phyloP scores from a whole-genome alignment of 768 basidiomycete species.

The Russula olivacea region DNA sequence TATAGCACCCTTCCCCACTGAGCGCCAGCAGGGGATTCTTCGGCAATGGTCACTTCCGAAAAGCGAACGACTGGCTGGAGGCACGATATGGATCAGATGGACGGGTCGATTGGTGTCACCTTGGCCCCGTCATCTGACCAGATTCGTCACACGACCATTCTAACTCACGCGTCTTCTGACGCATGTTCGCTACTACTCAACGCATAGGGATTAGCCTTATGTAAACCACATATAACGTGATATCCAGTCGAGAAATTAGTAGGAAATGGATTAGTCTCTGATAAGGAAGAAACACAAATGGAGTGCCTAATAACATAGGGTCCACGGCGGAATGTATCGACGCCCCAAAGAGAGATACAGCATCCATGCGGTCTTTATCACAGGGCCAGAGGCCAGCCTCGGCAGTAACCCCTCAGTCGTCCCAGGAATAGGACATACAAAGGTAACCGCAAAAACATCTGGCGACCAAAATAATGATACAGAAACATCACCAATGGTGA shows the following conservation, averaged over 20 bases:
- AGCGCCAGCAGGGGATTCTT: constrained; percentile 76
- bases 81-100: constrained; percentile 67
- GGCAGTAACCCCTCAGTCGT: constrained; percentile 11
- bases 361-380: constrained; percentile 23
- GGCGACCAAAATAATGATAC: constrained; percentile 25
- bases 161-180: background rate
- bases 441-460: constrained; percentile 20
- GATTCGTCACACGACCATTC: constrained; percentile 6
- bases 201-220: constrained; percentile 21
- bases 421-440: constrained; percentile 12
- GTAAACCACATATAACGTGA: constrained; percentile 23
- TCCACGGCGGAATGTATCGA: constrained; percentile 15
- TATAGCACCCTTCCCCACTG: constrained; percentile 77
- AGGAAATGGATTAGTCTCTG: constrained; percentile 19
- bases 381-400: constrained; percentile 19
- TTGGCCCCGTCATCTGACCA: constrained; percentile 30
- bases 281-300: constrained; percentile 10
- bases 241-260: constrained; percentile 20
- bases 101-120: constrained; percentile 67
- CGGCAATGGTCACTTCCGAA: constrained; percentile 84
- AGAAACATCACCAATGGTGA: constrained; percentile 20
- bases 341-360: constrained; percentile 22
- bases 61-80: constrained; percentile 84
- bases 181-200: constrained; percentile 10
- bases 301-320: constrained; percentile 20